Conservation (phyloP, 2,329 filamentous ascomycete species). For the Ascosphaera pollenicola region DNA sequence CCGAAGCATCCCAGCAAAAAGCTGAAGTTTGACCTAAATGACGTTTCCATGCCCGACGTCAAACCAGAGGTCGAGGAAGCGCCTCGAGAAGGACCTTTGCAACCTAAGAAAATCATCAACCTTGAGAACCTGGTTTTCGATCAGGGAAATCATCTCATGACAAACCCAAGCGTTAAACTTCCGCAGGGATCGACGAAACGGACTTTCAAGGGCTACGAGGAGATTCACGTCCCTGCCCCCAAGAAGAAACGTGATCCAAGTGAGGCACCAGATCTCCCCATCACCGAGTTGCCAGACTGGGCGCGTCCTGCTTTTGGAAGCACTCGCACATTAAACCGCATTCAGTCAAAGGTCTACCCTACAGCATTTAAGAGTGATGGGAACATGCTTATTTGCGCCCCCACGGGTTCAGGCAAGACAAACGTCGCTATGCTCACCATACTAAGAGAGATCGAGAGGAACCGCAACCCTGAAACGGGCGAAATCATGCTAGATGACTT, state of each 20-base stretch:
- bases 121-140: slow-evolving; percentile 93
- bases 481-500: slow-evolving; percentile 90
- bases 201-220: slow-evolving; percentile 94
- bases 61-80: slow-evolving; percentile 30
- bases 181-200: slow-evolving; percentile 90
- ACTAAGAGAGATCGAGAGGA: slow-evolving; percentile 87
- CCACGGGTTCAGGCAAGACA: slow-evolving; percentile 93
- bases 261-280: slow-evolving; percentile 55
- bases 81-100: slow-evolving; percentile 46
- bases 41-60: slow-evolving; percentile 54
- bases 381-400: slow-evolving; percentile 94
- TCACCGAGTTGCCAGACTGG: slow-evolving; percentile 83
- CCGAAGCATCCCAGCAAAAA: slow-evolving; percentile 49
- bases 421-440: slow-evolving; percentile 98
- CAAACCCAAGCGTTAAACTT: slow-evolving; percentile 85
- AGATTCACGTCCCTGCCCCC: slow-evolving; percentile 88
- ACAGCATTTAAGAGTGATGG: slow-evolving; percentile 83
- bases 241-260: slow-evolving; percentile 66
- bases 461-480: slow-evolving; percentile 71
- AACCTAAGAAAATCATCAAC: slow-evolving; percentile 74
- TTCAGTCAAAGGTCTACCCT: slow-evolving; percentile 84
- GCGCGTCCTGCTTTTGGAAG: slow-evolving; percentile 66
- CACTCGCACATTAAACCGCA: slow-evolving; percentile 74
- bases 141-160: slow-evolving; percentile 97
- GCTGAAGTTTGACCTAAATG: slow-evolving; percentile 68